A percentile compares a stretch with the other conserved stretches of the same genome.
These are phyloP conservation scores for Hibiscus trionum DNA, from an alignment of 345 rosid species.

Conservation along the genomic window DNA sequence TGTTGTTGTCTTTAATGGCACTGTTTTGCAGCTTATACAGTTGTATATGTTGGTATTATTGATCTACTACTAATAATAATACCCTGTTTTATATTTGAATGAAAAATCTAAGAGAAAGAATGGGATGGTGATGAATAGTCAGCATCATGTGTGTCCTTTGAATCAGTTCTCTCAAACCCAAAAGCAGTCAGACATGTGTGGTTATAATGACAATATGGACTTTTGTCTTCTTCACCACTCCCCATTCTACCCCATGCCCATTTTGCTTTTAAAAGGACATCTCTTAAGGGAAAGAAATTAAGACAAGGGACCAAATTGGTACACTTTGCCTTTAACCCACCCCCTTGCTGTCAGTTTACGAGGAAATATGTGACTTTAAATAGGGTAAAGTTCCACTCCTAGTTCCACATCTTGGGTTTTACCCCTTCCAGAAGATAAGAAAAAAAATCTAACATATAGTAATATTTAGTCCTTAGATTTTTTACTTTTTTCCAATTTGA, in stretches of 20 bases:
- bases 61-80: background rate
- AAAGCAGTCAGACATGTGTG: conserved; percentile 48
- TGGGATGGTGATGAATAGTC: conserved; percentile 60
- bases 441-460: too few relatives aligned
- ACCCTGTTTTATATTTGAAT: background rate
- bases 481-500: too few relatives aligned
- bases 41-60: background rate
- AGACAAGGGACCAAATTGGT: background rate
- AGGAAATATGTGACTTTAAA: too few relatives aligned
- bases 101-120: conserved; percentile 2
- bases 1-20: background rate
- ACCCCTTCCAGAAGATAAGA: too few relatives aligned
- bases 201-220: conserved; percentile 76
- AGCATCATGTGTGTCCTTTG: conserved; percentile 48
- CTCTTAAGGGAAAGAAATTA: background rate
- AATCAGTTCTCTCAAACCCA: conserved; percentile 43
- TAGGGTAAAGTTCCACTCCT: too few relatives aligned
- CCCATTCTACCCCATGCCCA: background rate
- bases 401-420: too few relatives aligned
- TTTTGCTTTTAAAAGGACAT: conserved; percentile 15
- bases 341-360: too few relatives aligned
- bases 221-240: conserved; percentile 25
- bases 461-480: too few relatives aligned
- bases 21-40: conserved; percentile 5
- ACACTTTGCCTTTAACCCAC: too few relatives aligned